phyloP scores from a whole-genome alignment of 257 asterid genomes.

The Scutellaria baicalensis region DNA sequence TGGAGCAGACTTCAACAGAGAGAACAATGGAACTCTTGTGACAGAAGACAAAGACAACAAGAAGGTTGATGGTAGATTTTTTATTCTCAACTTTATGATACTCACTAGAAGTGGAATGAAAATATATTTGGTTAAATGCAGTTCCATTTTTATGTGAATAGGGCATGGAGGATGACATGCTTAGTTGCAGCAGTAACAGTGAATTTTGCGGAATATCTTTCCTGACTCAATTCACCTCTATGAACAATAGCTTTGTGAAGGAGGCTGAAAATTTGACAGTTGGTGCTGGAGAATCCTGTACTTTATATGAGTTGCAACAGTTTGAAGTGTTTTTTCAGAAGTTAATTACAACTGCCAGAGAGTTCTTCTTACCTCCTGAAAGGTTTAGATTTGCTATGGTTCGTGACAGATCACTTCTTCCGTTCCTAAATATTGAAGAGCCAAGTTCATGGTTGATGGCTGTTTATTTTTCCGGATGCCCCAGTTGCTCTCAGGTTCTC shows the following conservation, averaged over 20 bases:
- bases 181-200: conserved; percentile 44
- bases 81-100: conserved; percentile 25
- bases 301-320: conserved; percentile 45
- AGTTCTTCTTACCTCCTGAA: conserved; percentile 78
- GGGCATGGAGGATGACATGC: conserved; percentile 40
- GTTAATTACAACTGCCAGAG: conserved; percentile 52
- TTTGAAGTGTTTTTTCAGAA: conserved; percentile 57
- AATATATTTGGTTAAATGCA: conserved; percentile 14
- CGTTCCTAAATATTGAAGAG: conserved; percentile 48
- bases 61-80: conserved; percentile 78
- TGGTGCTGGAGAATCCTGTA: conserved; percentile 42
- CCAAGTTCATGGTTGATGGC: conserved; percentile 55
- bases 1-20: conserved; percentile 34
- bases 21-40: conserved; percentile 46
- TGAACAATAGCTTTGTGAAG: conserved; percentile 35
- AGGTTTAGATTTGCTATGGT: conserved; percentile 61
- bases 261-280: conserved; percentile 36
- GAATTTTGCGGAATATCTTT: conserved; percentile 35
- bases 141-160: conserved; percentile 23
- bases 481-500: conserved; percentile 58
- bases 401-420: conserved; percentile 59
- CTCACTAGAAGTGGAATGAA: conserved; percentile 11
- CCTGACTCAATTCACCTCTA: conserved; percentile 37
- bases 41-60: conserved; percentile 41
- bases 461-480: conserved; percentile 63